These are phyloP conservation scores for Microcyclosporella mali DNA, from an alignment of 2,329 filamentous ascomycete species.

Conservation along the genomic window DNA sequence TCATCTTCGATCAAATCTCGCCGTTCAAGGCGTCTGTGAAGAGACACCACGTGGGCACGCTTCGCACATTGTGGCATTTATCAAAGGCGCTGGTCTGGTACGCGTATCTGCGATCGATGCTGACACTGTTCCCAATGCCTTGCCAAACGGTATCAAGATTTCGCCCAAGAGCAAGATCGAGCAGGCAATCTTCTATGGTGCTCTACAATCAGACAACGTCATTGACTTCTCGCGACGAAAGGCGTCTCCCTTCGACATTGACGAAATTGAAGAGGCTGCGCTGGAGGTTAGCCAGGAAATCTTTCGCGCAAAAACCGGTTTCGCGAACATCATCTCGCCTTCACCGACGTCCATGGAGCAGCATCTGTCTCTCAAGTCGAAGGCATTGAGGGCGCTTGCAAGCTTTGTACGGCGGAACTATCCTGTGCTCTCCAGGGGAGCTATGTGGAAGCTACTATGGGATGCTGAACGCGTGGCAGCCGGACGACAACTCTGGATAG, in stretches of 20 bases:
- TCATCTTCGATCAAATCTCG: slow-evolving; percentile 58
- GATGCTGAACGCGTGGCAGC: slow-evolving; percentile 86
- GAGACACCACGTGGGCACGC: slow-evolving; percentile 39
- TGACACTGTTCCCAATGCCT: slow-evolving; percentile 45
- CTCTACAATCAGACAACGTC: slow-evolving; percentile 66
- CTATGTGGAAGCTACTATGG: slow-evolving; percentile 76
- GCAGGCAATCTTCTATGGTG: slow-evolving; percentile 89
- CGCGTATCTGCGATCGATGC: slow-evolving; percentile 50
- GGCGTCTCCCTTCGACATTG: slow-evolving; percentile 55
- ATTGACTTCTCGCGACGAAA: slow-evolving; percentile 70
- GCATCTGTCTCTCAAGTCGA: slow-evolving; percentile 67
- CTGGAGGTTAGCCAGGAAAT: slow-evolving; percentile 75
- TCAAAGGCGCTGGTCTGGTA: slow-evolving; percentile 53
- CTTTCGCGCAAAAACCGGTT: slow-evolving; percentile 66
- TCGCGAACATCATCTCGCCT: slow-evolving; percentile 66
- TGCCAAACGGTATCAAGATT: slow-evolving; percentile 48
- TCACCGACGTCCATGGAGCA: slow-evolving; percentile 68
- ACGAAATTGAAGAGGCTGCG: slow-evolving; percentile 71
- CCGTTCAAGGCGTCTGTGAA: slow-evolving; percentile 43
- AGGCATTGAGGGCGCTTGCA: slow-evolving; percentile 69
- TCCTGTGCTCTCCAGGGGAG: slow-evolving; percentile 56
- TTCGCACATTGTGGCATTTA: slow-evolving; percentile 45
- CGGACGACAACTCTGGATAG: slow-evolving; percentile 71
- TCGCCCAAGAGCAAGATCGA: slow-evolving; percentile 86
- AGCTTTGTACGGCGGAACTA: slow-evolving; percentile 62